Percentiles rank a stretch among this genome's conserved stretches.
These are phyloP conservation scores for Penicillium macrosclerotiorum DNA, from an alignment of 495 filamentous ascomycete species.

Conservation along the genomic window DNA sequence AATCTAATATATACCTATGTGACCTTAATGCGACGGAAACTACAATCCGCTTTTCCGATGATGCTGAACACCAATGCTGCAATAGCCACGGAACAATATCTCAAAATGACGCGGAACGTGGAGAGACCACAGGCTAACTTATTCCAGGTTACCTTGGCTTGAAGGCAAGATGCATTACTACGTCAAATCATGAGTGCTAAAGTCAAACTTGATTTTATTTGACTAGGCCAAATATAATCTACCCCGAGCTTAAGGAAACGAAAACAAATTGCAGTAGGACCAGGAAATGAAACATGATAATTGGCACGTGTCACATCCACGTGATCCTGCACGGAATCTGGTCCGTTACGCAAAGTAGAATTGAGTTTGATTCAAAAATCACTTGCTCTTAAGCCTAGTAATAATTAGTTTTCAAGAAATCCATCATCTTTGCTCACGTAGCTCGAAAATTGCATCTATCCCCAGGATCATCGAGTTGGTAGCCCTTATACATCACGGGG, in stretches of 20 bases:
- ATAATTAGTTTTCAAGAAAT: neutral
- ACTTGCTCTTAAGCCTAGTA: neutral
- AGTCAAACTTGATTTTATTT: no score
- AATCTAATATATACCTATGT: neutral
- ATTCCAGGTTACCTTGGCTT: constrained; percentile 1
- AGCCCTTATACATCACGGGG: constrained; percentile 2
- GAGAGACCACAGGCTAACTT: constrained; percentile 2
- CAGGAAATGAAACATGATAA: no score
- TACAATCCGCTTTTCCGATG: neutral
- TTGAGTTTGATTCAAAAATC: neutral
- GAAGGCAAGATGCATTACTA: neutral
- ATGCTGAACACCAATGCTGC: neutral
- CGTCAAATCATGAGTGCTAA: no score
- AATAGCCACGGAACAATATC: constrained; percentile 11
- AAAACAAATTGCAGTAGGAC: no score
- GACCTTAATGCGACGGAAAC: neutral
- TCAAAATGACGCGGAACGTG: constrained; percentile 12
- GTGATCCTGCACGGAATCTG: no score
- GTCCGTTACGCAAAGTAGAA: no score
- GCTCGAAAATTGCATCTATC: neutral
- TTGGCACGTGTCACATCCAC: no score
- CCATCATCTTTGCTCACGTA: neutral
- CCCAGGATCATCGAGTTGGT: neutral
- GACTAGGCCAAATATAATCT: no score
- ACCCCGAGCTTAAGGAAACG: no score